Evolutionary conservation across 768 basidiomycete species (phyloP).

Genomic region (Rubroboletus pulcherrimus): DNA sequence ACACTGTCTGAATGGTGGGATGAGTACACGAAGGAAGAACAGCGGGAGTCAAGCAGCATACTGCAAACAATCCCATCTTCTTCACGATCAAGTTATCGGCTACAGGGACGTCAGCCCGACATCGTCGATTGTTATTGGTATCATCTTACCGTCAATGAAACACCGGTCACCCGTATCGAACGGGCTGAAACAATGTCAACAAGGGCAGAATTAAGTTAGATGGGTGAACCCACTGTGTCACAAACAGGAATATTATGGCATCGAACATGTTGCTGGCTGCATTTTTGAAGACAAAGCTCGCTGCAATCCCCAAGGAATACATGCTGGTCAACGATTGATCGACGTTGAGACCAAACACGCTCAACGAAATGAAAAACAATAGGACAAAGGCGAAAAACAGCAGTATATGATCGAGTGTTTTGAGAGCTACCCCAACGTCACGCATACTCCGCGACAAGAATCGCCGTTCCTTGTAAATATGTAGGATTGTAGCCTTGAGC

Average conservation of each 20-base stretch:
- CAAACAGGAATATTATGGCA: slow-evolving; percentile 78
- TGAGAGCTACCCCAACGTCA: slow-evolving; percentile 66
- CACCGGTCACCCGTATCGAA: slow-evolving; percentile 83
- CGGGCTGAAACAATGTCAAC: slow-evolving; percentile 41
- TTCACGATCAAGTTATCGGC: slow-evolving; percentile 73
- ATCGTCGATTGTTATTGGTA: background rate
- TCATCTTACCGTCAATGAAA: slow-evolving; percentile 56
- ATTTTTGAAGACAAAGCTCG: slow-evolving; percentile 79
- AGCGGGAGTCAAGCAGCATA: slow-evolving; percentile 24
- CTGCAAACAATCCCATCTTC: slow-evolving; percentile 76
- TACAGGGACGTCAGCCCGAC: slow-evolving; percentile 22
- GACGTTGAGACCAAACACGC: slow-evolving; percentile 66
- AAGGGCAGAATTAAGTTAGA: background rate
- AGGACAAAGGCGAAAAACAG: slow-evolving; percentile 60
- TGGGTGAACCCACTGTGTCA: slow-evolving; percentile 64
- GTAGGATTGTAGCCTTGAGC: slow-evolving; percentile 63
- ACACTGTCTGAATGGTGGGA: slow-evolving; percentile 48
- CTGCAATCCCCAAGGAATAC: slow-evolving; percentile 68
- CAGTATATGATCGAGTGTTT: slow-evolving; percentile 60
- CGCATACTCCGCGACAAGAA: slow-evolving; percentile 74
- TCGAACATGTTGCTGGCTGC: slow-evolving; percentile 72
- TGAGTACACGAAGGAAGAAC: background rate
- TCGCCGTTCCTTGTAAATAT: slow-evolving; percentile 75
- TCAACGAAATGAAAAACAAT: slow-evolving; percentile 69
- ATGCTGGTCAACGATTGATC: slow-evolving; percentile 65